phyloP scores from a whole-genome alignment of 257 asterid genomes.

The Penstemon eatonii region DNA sequence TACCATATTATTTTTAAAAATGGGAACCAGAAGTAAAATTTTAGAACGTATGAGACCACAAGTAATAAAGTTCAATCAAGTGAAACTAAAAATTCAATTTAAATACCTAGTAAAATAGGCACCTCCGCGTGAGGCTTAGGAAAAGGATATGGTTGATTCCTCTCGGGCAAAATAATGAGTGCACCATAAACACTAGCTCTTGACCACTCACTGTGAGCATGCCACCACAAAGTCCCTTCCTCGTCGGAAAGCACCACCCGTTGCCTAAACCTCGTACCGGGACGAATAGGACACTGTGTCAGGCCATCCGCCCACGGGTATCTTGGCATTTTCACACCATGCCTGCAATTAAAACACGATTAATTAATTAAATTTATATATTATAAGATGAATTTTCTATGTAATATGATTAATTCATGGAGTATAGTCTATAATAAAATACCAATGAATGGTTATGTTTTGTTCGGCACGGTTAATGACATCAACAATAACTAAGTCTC shows the following conservation, averaged over 20 bases:
- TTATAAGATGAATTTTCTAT: too few species aligned
- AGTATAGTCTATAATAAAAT: not conserved
- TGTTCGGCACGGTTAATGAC: constrained; percentile 34
- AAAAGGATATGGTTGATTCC: constrained; percentile 38
- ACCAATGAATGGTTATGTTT: constrained; percentile 44
- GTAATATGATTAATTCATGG: too few species aligned
- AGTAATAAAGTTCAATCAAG: not conserved
- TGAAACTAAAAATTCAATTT: not conserved
- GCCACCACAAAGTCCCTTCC: constrained; percentile 70
- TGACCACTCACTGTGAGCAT: constrained; percentile 60
- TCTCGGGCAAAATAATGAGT: constrained; percentile 38
- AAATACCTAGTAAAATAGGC: constrained; percentile 45
- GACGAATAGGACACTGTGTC: constrained; percentile 57
- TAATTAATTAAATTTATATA: too few species aligned
- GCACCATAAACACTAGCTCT: constrained; percentile 58
- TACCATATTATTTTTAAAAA: too few species aligned
- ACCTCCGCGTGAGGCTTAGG: constrained; percentile 44
- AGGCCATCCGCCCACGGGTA: constrained; percentile 68
- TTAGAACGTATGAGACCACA: too few species aligned
- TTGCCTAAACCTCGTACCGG: constrained; percentile 45
- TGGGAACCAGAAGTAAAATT: too few species aligned
- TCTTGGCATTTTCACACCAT: constrained; percentile 58
- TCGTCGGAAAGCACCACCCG: constrained; percentile 44
- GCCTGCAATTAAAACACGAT: constrained; percentile 35
- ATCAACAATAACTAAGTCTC: constrained; percentile 41